Base-by-base conservation (phyloP, 2,329 filamentous ascomycete species). In the Trichophyton benhamiae region DNA sequence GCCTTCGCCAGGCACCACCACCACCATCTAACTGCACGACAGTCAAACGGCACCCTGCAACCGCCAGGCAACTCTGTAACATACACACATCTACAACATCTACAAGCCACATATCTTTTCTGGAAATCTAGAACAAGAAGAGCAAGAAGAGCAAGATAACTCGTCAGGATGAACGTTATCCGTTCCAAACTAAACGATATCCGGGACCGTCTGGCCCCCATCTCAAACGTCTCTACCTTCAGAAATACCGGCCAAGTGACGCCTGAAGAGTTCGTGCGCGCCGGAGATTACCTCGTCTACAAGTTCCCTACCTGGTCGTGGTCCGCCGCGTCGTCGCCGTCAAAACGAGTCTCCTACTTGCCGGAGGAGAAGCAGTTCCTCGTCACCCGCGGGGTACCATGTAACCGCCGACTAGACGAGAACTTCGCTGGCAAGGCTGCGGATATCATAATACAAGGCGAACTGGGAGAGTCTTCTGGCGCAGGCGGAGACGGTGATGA, bases 291-390 rank as follows among this genome's bases (percentile, higher is more conserved):
- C 74, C 85, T 99, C 42, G 91, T 96, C 71, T 96, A 95, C 85
- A 97, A 96, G 79, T 99, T 99, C 77, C 94, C 92, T 7, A 95
- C 92, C 62, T 99, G 94, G 94, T 88, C 89, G 58, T 99, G 94
- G 94, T 86, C 88, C 66, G 89, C 94, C 69, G 91, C 92, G 67
- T 88, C 92, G 61, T 84, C 86, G n/a, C 83, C 86, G 1, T 82
- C 83, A 64, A 89, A 90, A 73, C 87, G 91, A 65, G 88, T 89
- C 61, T 79, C 80, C 66, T 89, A 95, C 72, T 84, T 99, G 3
- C 94, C 94, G 0, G 77, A 85, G 0, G 89, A 88, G 59, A 99
- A 97, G 78, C 94, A 99, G 81, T 99, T 91, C 71, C 83, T 99
- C 42, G 88, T 97, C 48, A 96, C 94, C 9, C 87, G 92, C 63